Evolutionary conservation across 2,329 filamentous ascomycete genomes (phyloP).

Genomic region (Colletotrichum tropicale): DNA sequence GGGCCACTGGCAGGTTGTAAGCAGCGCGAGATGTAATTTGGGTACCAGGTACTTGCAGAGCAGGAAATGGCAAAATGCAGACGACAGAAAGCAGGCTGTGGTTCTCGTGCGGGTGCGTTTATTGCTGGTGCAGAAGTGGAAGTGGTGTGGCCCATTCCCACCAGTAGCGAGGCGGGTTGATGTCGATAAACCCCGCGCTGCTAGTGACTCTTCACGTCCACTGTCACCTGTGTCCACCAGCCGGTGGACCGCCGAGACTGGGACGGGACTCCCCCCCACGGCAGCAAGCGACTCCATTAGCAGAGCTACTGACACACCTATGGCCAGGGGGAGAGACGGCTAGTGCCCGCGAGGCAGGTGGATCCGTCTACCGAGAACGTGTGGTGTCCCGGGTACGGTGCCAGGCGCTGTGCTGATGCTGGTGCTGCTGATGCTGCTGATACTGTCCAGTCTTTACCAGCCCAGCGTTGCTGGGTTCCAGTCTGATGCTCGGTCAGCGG

Average conservation of each 20-base stretch:
- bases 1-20: background rate
- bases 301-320: background rate
- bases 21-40: background rate
- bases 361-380: background rate
- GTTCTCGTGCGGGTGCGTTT: background rate
- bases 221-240: background rate
- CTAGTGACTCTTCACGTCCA: background rate
- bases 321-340: background rate
- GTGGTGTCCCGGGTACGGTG: background rate
- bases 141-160: background rate
- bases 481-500: background rate
- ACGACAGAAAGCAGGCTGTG: conserved; percentile 3
- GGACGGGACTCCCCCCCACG: background rate
- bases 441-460: background rate
- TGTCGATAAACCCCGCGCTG: background rate
- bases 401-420: background rate
- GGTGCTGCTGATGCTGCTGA: background rate
- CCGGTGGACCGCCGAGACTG: background rate
- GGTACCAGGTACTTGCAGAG: conserved; percentile 5
- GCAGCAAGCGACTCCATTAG: conserved; percentile 1
- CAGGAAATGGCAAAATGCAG: background rate
- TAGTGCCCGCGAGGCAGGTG: conserved; percentile 1
- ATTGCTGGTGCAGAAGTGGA: background rate
- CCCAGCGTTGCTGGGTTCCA: background rate
- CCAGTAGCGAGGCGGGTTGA: background rate